Base-by-base conservation (phyloP, 805 yeast species). In the Candida golubevii region DNA sequence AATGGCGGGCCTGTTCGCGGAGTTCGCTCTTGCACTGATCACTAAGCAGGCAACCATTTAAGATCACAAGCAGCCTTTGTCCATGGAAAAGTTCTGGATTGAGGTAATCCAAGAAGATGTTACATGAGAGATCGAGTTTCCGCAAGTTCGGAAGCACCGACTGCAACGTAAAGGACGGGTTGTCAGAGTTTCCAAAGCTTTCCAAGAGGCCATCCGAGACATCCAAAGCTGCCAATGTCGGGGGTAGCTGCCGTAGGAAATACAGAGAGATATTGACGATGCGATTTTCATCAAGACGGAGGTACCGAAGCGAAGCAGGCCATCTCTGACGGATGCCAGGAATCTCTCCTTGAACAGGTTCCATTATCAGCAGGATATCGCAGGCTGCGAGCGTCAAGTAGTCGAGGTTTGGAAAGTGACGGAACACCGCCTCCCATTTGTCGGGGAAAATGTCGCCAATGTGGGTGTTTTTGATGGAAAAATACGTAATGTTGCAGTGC, bases 351-450 rank as follows among this genome's bases (percentile, higher is more conserved):
- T 23, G 8, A 8, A 29, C 26, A 4, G 38, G 23, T 4, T 29
- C 23, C 26, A 42, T 38, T 11, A 12, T 12, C 36, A 23, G 42
- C 42, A 35, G 23, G 29, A 58, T 35, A 47, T 26, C 33, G 13
- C 66, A 65, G 35, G 64, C 60, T 4, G 57, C 44, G n/a, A 68
- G 50, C 34, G 61, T 51, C 30, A 69, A 53, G 18, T 18, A 38
- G 15, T 40, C 37, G 13, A 65, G 42, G 34, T 55, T 55, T 9
- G 44, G 30, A 38, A 66, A 65, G 14, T 56, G 49, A 10, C 44
- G 38, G 30, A 69, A 59, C 3, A 68, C 48, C 34, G 52, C 53
- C 31, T 60, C 55, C 74, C 74, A 69, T 40, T 58, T 59, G 3
- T 49, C 37, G 3, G 59, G 60, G 46, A 52, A 67, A 40, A 60